Evolutionary conservation across 129 eudicot genomes (phyloP), one percentile per base, ranked within the genome.

Genomic region (Heracleum sosnowskyi): DNA sequence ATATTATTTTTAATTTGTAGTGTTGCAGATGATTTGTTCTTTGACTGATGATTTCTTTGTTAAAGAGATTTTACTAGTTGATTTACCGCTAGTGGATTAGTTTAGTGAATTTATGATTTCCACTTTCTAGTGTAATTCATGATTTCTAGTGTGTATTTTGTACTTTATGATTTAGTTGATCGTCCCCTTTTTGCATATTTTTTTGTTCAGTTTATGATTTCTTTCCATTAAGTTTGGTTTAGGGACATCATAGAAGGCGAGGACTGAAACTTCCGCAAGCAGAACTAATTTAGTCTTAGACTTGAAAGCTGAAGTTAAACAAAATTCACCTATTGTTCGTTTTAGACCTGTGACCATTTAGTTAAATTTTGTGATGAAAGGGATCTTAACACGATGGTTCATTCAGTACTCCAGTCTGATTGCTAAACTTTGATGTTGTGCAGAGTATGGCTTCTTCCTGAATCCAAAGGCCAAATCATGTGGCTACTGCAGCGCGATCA

Each of bases 371-470:
- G 33, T 66, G 11, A 66, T 28, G 72, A 33, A 66, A 11, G 40
- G 24, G 39, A 66, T 66, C 24, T 31, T 66, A 13, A 31, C 37
- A 4, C 4, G 20, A 11, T 11, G 37, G 36, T 29, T 1, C 22
- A 31, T 29, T 1, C 22, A 31, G 39, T 66, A 16, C 3, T 13
- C 11, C 24, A 31, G 9, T 66, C 33, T 11, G 68, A 26, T 26
- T 66, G 72, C 37, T 31, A 6, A 60, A n/a, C 1, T 69, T 69
- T 11, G 8, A 36, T 15, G 26, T 55, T 82, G 69, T 79, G 76
- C 76, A 90, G 94, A 81, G 87, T 85, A 74, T 85, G 83, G 89
- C n/a, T 71, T 83, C 86, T 82, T 69, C 66, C 82, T 49, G 87
- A 85, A 77, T 81, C 86, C 26, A 80, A 87, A 3, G 74, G 73